These are phyloP conservation scores for Exophiala phaeomuriformis DNA, from an alignment of 2,329 filamentous ascomycete species.

Conservation along the genomic window DNA sequence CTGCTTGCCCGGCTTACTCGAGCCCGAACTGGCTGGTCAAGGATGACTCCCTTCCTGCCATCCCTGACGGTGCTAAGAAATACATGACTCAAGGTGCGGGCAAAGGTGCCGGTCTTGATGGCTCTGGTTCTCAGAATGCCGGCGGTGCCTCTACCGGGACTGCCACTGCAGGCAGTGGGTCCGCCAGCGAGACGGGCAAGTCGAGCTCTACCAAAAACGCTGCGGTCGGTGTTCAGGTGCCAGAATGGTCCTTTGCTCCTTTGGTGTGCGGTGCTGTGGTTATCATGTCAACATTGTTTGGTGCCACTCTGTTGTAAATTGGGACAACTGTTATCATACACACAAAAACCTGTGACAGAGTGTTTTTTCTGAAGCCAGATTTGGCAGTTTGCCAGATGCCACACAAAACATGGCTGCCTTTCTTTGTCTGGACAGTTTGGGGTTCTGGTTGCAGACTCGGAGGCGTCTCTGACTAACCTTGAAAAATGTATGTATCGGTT, in stretches of 20 bases:
- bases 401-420: constrained; percentile 5
- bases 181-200: constrained; percentile 28
- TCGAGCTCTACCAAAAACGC: constrained; percentile 35
- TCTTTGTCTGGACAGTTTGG: constrained; percentile 6
- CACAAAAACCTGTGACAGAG: not conserved
- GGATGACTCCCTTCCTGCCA: constrained; percentile 47
- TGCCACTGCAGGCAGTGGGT: constrained; percentile 45
- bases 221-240: constrained; percentile 39
- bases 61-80: constrained; percentile 49
- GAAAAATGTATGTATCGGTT: constrained; percentile 10
- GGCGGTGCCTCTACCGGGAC: constrained; percentile 45
- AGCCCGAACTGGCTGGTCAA: constrained; percentile 51
- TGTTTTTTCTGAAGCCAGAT: not conserved
- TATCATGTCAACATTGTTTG: constrained; percentile 47
- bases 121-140: constrained; percentile 50
- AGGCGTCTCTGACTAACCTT: constrained; percentile 7
- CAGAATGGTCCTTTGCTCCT: constrained; percentile 45
- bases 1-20: constrained; percentile 48
- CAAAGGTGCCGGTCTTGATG: constrained; percentile 48
- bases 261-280: constrained; percentile 47
- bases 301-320: constrained; percentile 41
- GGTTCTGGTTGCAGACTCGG: not conserved
- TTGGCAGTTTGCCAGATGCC: not conserved
- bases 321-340: not conserved
- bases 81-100: constrained; percentile 55